Conservation (phyloP, 1,284 basidiomycete species). For the Ustilago trichophora region DNA sequence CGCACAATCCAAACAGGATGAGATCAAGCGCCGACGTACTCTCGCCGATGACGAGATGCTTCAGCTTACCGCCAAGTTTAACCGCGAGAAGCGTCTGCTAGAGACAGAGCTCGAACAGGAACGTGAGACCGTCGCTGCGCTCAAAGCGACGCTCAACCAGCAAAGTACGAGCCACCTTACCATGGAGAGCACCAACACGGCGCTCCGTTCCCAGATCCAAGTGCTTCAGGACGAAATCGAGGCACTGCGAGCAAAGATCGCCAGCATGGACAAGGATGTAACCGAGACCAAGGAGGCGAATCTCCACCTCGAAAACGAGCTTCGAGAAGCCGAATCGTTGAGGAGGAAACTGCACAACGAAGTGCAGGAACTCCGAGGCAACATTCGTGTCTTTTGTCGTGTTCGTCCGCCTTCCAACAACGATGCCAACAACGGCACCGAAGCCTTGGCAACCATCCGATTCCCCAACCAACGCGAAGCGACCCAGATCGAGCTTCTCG, state of each 20-base stretch:
- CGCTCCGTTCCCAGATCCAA: slow-evolving; percentile 72
- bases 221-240: slow-evolving; percentile 74
- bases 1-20: slow-evolving; percentile 46
- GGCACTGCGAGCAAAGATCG: slow-evolving; percentile 66
- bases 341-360: slow-evolving; percentile 88
- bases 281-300: slow-evolving; percentile 70
- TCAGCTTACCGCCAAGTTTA: slow-evolving; percentile 55
- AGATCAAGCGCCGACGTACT: slow-evolving; percentile 45
- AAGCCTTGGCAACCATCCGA: slow-evolving; percentile 51
- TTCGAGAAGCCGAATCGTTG: slow-evolving; percentile 76
- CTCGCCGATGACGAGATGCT: slow-evolving; percentile 55
- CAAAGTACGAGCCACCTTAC: slow-evolving; percentile 78
- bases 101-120: slow-evolving; percentile 55
- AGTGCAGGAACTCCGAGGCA: slow-evolving; percentile 93
- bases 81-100: slow-evolving; percentile 47
- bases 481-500: slow-evolving; percentile 80
- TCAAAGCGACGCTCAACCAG: slow-evolving; percentile 72
- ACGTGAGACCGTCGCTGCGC: slow-evolving; percentile 42
- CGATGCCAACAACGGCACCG: slow-evolving; percentile 68
- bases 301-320: slow-evolving; percentile 74
- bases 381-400: slow-evolving; percentile 89
- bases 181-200: slow-evolving; percentile 75
- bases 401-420: slow-evolving; percentile 77
- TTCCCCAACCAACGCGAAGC: slow-evolving; percentile 61
- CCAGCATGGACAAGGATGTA: slow-evolving; percentile 58